Evolutionary conservation across 331 rosid genomes (phyloP).

Genomic region (Malus hybrid): DNA sequence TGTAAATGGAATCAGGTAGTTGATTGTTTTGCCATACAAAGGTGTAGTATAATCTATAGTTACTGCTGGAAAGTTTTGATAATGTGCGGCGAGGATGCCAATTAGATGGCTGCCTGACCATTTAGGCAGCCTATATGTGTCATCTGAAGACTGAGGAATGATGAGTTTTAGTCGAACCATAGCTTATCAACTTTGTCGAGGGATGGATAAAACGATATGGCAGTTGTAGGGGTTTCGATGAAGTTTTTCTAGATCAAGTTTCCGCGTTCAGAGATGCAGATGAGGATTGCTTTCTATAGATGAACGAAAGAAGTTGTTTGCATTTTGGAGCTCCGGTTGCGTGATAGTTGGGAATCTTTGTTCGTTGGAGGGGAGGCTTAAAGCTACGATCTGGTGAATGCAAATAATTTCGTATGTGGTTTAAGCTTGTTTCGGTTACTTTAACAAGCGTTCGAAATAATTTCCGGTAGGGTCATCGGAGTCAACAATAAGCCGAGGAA

Average conservation of each 20-base stretch:
- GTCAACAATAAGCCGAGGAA: not conserved
- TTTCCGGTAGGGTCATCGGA: not conserved
- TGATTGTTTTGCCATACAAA: constrained; percentile 13
- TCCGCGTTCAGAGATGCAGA: not conserved
- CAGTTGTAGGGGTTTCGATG: too few species aligned
- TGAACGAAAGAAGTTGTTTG: too few species aligned
- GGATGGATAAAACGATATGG: too few species aligned
- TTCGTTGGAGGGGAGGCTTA: not conserved
- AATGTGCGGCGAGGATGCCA: not conserved
- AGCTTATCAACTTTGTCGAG: not conserved
- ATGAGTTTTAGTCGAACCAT: not conserved
- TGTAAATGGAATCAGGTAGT: constrained; percentile 17
- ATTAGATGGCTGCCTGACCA: not conserved
- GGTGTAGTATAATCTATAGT: constrained; percentile 5
- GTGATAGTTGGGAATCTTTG: not conserved
- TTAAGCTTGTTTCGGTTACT: not conserved
- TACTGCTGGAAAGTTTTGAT: constrained; percentile 4
- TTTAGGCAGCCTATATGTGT: not conserved
- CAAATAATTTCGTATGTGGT: not conserved
- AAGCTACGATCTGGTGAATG: not conserved
- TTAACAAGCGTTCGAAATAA: not conserved
- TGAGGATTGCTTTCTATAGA: not conserved
- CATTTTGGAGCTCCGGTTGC: too few species aligned
- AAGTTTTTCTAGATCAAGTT: too few species aligned
- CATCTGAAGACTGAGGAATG: not conserved